Evolutionary conservation across 225 moss, liverwort and hornwort genomes (phyloP).

Genomic region (Marchantia polymorpha): DNA sequence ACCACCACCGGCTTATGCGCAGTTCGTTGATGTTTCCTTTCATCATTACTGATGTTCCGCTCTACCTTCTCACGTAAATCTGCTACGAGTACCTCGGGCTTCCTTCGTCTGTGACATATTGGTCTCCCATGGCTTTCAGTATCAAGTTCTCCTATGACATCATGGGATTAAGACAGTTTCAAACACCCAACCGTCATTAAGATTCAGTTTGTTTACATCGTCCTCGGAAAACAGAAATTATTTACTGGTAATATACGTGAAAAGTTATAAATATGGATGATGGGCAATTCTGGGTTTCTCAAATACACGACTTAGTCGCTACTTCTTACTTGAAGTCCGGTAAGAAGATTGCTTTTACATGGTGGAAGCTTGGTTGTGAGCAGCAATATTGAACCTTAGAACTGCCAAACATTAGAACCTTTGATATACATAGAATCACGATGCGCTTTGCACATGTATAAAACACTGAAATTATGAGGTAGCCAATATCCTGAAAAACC

Average conservation of each 20-base stretch:
- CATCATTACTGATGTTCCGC: background rate
- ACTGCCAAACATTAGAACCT: background rate
- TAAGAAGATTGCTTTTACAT: background rate
- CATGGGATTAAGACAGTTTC: background rate
- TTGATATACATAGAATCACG: background rate
- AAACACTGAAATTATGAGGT: background rate
- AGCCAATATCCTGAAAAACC: background rate
- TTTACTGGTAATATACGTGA: background rate
- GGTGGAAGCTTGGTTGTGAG: background rate
- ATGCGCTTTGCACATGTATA: background rate
- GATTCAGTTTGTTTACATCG: background rate
- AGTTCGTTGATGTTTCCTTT: background rate
- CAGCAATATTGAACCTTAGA: background rate
- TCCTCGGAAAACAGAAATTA: background rate
- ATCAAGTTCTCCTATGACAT: conserved; percentile 12
- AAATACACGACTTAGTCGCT: background rate
- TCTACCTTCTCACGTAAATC: background rate
- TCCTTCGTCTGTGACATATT: background rate
- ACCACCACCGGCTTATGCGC: conserved; percentile 11
- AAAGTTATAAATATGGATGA: background rate
- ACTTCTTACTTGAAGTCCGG: background rate
- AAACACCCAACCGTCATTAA: background rate
- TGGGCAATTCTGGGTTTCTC: background rate
- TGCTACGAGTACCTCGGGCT: background rate
- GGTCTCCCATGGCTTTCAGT: conserved; percentile 3